Evolutionary conservation across 768 basidiomycete species (phyloP), one percentile per base, ranked within the genome.

Genomic region (Mycena capillaripes): DNA sequence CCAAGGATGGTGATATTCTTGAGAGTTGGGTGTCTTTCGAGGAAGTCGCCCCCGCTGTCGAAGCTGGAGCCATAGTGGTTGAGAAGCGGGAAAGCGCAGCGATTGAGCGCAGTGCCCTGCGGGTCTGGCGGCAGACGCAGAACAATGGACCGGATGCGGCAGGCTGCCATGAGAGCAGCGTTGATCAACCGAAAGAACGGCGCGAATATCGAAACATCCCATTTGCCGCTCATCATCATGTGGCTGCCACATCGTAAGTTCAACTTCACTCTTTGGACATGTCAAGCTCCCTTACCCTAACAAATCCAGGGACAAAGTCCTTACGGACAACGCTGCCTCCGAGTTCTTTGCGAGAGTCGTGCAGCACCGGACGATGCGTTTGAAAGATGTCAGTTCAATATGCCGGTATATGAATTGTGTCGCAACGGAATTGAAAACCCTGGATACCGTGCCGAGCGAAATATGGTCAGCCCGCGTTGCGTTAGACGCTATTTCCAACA

Each of bases 301-400:
- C 40, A 58, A 11, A 30, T 66, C 55, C 14, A 66, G 48, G 4
- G 53, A 44, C 2, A 66, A 27, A 3, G n/a, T 34, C n/a, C 65
- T 17, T 2, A 58, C 65, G 1, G 65, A 12, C 32, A 48, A 10
- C 25, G 65, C 40, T 21, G 65, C 65, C n/a, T 58, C 32, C 1
- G 27, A 25, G 4, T 27, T 66, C 30, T 58, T 44, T 16, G 40
- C 55, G 19, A 66, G 11, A 3, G 65, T 58, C 4, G 29, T 48
- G 27, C 55, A 57, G 17, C 55, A 66, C 44, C 53, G 56, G 30
- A 58, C n/a, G 0, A 58, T 32, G 8, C 65, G 65, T n/a, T 27
- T 40, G 56, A 66, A 58, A 0, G 65, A 67, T 34, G 32, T 67
- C 57, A 67, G 27, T 14, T 36, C 66, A 32, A 67, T 67, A 40